Base-by-base conservation (phyloP, 2,329 filamentous ascomycete species). In the Coniochaeta hoffmannii region DNA sequence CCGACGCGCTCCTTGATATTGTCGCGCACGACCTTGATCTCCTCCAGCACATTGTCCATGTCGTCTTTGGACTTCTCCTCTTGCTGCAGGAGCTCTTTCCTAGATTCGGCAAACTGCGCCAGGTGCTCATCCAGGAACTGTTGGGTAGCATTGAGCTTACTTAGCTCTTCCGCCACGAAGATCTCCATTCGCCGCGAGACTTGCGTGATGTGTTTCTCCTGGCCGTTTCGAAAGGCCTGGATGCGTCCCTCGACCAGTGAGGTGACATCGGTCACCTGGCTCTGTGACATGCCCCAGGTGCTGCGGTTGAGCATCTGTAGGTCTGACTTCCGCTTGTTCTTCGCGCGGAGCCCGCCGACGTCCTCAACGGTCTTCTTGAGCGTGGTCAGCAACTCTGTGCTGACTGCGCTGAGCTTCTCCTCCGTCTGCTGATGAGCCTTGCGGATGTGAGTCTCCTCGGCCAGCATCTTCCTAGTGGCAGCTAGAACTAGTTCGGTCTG, bases 371-470 rank as follows among this genome's bases (percentile, higher is more conserved):
- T 94, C 63, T 80, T 83, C 41, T 85, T 80, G 19, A 99, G 76
- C 1, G 90, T 95, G 14, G 82, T 83, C 57, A 97, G 80, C 55
- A 99, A 82, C 57, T 88, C 81, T 26, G 79, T 81, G 4, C 93
- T 91, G 54, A 96, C 81, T 31, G 78, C 76, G 15, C 82, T 82
- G 36, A 99, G 83, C 64, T 88, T 81, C 59, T 83, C 79, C 67
- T 99, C 94, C 0, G 94, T 97, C 58, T 85, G 76, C 67, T 96
- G 80, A 66, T 99, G 91, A 0, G 93, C 93, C 69, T 89, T 87
- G 24, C 92, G 84, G 11, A 97, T 71, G 53, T 84, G 75, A 0
- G 82, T 87, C 71, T 99, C 94, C 61, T 96, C 90, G 0, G 83
- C 83, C 7, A 99, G 79, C 19, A 79, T 84, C 62, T 87, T 83